Base-by-base conservation (phyloP, 495 filamentous ascomycete species). In the Haplographium delicatum region DNA sequence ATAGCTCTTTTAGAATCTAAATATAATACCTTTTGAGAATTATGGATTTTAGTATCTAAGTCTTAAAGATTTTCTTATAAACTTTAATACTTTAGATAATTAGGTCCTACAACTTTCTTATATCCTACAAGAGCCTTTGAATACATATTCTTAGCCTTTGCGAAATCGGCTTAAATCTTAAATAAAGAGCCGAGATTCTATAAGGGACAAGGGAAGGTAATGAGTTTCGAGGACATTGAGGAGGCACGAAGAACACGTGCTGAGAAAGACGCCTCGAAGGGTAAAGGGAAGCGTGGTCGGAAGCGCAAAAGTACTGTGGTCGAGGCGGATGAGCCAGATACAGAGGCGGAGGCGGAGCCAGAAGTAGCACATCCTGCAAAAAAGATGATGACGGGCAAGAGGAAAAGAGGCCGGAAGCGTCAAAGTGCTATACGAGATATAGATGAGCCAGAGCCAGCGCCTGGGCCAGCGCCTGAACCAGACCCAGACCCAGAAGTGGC, bases 221-320 rank as follows among this genome's bases (percentile, higher is more conserved):
- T 65, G 62, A 68, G 60, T 56, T 68, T 56, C 56, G 64, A 68
- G 62, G 56, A 68, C 51, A 53, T 66, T 22, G 56, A 62, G 49
- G 53, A 55, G 50, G 62, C 60, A 57, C 60, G 63, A 55, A 59
- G 46, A 47, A 57, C 56, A 51, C 62, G 62, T 44, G 57, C 57
- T 44, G 54, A 52, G n/a, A 56, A 64, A 48, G 46, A 58, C 23
- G 45, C 43, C 39, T 38, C 30, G 16, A 56, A 57, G 53, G 57
- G 50, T 42, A 58, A 48, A 51, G 38, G 38, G 9, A 59, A 62
- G 49, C 56, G 51, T 44, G 56, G 59, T 56, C 59, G 51, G 55
- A 59, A 59, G 59, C 51, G 52, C 20, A 62, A 62, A 47, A 59
- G 47, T 49, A 18, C 46, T 59, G 33, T 41, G 43, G 31, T 43